phyloP scores from a whole-genome alignment of 2,329 filamentous ascomycete species.

The Davidsoniella virescens region DNA sequence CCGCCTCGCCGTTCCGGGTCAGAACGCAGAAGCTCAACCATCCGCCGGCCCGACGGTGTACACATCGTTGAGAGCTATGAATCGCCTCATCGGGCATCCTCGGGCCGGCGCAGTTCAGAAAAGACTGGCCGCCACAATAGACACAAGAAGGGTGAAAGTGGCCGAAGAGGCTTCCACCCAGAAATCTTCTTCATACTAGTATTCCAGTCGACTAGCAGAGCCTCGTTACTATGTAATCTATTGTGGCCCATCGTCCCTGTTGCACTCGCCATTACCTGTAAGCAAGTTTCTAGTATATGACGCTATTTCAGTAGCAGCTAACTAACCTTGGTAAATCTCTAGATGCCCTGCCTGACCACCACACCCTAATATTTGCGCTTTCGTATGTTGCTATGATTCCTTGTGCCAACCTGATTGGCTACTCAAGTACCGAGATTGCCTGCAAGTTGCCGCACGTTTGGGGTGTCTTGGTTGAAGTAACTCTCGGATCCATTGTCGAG shows the following conservation, averaged over 20 bases:
- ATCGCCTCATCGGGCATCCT: no score
- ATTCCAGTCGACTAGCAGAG: constrained; percentile 27
- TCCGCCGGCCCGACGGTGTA: no score
- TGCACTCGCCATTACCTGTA: constrained; percentile 24
- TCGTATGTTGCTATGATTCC: constrained; percentile 35
- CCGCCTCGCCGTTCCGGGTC: no score
- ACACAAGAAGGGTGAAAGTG: constrained; percentile 25
- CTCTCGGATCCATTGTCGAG: constrained; percentile 56
- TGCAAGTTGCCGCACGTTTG: constrained; percentile 61
- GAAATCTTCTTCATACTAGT: constrained; percentile 27
- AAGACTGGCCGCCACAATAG: no score
- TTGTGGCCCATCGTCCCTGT: constrained; percentile 33
- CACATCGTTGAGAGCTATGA: no score
- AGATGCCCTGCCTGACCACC: constrained; percentile 20
- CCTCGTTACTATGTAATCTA: constrained; percentile 30
- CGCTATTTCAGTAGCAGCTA: background rate
- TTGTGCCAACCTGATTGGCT: constrained; percentile 32
- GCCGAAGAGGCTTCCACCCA: constrained; percentile 27
- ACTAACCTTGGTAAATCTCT: background rate
- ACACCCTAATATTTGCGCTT: constrained; percentile 29
- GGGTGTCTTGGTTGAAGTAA: constrained; percentile 45
- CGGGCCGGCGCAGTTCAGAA: no score
- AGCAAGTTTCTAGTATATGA: background rate
- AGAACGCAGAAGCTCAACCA: no score
- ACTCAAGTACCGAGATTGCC: constrained; percentile 50